A percentile compares a stretch with the other conserved stretches of the same genome.
Conservation (phyloP, 2,329 filamentous ascomycete species). For the Diaporthe citrichinensis region DNA sequence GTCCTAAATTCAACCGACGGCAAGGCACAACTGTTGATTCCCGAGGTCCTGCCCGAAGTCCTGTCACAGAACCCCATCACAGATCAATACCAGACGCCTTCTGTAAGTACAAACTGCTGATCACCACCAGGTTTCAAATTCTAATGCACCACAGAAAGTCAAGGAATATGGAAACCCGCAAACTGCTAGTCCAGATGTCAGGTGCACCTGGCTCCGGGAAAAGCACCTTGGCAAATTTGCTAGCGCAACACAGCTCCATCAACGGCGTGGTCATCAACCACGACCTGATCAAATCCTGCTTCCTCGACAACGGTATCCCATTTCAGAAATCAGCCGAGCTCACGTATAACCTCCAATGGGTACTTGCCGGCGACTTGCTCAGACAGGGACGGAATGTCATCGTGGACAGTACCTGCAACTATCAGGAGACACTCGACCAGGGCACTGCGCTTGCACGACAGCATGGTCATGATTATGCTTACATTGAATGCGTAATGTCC, state of each 20-base stretch:
- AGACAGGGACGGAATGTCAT: constrained; percentile 1
- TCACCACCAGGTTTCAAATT: too few species aligned
- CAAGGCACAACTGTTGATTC: not conserved
- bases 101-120: not conserved
- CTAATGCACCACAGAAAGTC: not conserved
- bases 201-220: not conserved
- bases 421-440: not conserved
- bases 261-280: constrained; percentile 16
- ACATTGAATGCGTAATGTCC: not conserved
- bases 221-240: constrained; percentile 6
- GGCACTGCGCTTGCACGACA: not conserved
- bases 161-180: not conserved
- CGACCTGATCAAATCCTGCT: constrained; percentile 8
- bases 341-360: constrained; percentile 8
- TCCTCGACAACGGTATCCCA: not conserved
- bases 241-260: not conserved
- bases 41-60: not conserved
- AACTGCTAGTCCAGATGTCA: not conserved
- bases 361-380: not conserved
- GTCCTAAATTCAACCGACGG: not conserved
- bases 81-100: not conserved
- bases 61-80: not conserved
- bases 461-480: not conserved
- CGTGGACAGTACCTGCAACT: constrained; percentile 13
- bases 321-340: constrained; percentile 6